These are phyloP conservation scores for Komagataella mondaviorum DNA, from an alignment of 805 yeast species.

Conservation along the genomic window DNA sequence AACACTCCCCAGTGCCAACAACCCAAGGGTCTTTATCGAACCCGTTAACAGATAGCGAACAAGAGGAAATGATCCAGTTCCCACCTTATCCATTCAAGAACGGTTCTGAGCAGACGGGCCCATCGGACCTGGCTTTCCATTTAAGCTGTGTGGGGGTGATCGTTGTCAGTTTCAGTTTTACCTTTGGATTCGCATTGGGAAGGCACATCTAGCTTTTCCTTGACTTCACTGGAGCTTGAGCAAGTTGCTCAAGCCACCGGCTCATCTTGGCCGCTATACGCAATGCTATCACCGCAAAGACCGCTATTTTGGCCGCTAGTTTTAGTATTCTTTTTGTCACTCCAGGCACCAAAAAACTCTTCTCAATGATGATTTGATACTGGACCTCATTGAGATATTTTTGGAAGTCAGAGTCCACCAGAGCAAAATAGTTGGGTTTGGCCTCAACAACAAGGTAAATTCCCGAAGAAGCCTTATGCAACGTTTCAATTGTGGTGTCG, in stretches of 20 bases:
- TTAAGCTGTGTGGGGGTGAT: neutral
- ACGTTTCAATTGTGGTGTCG: neutral
- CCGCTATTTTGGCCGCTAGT: neutral
- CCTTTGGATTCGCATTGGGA: neutral
- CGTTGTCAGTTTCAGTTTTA: neutral
- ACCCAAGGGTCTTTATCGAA: neutral
- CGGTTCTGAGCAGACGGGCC: neutral
- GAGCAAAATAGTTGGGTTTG: neutral
- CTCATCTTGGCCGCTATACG: neutral
- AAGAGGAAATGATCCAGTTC: neutral
- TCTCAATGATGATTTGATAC: neutral
- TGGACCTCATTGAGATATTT: neutral
- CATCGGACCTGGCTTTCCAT: neutral
- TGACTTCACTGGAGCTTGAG: neutral
- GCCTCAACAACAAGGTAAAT: neutral
- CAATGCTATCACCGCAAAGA: neutral
- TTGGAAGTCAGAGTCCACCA: neutral
- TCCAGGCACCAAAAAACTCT: neutral
- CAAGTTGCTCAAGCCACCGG: neutral
- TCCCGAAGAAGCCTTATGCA: neutral
- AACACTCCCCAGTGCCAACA: neutral
- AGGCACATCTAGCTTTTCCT: neutral
- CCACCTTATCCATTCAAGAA: neutral
- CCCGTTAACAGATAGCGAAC: neutral
- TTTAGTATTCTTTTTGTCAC: neutral